Evolutionary conservation across 2,329 filamentous ascomycete species (phyloP).

Genomic region (Fusarium sulawesiense): DNA sequence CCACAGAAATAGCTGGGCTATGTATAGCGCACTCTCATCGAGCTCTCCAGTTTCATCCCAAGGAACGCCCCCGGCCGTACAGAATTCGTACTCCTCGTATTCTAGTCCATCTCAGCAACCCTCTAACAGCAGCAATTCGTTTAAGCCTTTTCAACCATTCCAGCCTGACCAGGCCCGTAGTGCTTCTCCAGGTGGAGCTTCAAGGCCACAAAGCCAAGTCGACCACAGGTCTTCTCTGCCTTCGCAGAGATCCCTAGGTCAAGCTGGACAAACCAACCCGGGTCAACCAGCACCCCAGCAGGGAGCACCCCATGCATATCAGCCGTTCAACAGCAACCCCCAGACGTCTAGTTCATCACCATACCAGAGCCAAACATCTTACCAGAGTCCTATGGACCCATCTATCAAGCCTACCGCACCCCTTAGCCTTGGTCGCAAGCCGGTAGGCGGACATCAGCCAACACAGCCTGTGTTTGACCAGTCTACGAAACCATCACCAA

Average conservation of each 20-base stretch:
- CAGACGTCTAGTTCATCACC: background rate
- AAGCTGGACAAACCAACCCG: too few relatives aligned
- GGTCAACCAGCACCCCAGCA: background rate
- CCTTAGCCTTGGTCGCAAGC: background rate
- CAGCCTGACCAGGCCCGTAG: background rate
- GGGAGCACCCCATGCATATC: background rate
- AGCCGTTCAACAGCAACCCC: background rate
- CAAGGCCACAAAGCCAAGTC: background rate
- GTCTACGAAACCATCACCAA: background rate
- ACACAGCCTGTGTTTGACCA: background rate
- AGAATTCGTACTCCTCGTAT: constrained; percentile 1
- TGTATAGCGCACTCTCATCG: background rate
- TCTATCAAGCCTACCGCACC: background rate
- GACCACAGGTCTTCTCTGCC: background rate
- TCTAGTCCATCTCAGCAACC: background rate
- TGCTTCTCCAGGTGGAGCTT: too few relatives aligned
- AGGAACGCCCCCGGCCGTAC: background rate
- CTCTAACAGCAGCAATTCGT: background rate
- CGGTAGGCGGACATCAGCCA: background rate
- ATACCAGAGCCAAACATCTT: background rate
- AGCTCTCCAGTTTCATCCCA: background rate
- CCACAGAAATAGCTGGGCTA: constrained; percentile 9
- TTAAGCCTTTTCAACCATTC: constrained; percentile 1
- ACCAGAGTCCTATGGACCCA: background rate
- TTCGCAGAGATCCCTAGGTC: background rate